phyloP scores from a whole-genome alignment of 1,139 yeast genomes.

The Suhomyces wounanorum region DNA sequence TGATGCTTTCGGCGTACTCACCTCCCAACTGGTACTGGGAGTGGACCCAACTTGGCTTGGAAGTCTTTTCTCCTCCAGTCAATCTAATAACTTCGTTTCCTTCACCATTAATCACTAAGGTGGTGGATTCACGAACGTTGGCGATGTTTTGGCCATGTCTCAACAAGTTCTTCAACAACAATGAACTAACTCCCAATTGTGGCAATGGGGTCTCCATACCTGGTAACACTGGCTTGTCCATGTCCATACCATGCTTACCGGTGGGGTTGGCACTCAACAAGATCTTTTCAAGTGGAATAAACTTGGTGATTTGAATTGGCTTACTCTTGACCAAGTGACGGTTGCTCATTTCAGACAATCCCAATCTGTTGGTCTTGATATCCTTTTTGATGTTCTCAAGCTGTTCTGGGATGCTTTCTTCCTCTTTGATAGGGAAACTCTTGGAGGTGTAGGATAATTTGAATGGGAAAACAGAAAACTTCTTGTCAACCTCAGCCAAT shows the following conservation, averaged over 20 bases:
- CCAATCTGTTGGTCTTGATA: constrained; percentile 65
- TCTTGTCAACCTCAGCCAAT: constrained; percentile 67
- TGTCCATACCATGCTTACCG: constrained; percentile 65
- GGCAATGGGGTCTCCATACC: constrained; percentile 76
- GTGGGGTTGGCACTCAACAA: constrained; percentile 63
- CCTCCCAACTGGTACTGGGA: constrained; percentile 61
- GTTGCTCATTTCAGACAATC: constrained; percentile 78
- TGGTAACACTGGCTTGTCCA: constrained; percentile 65
- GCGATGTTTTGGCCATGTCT: constrained; percentile 51
- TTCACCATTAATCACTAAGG: constrained; percentile 48
- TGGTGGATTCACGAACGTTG: constrained; percentile 78
- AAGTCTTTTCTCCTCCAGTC: constrained; percentile 71
- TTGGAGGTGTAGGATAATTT: constrained; percentile 69
- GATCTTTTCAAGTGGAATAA: constrained; percentile 66
- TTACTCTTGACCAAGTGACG: constrained; percentile 77
- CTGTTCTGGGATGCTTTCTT: constrained; percentile 38
- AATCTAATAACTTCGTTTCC: constrained; percentile 64
- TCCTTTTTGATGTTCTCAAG: constrained; percentile 49
- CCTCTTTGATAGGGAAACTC: constrained; percentile 55
- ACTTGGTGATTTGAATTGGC: constrained; percentile 72
- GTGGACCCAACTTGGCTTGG: constrained; percentile 84
- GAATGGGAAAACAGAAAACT: constrained; percentile 87
- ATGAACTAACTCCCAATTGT: constrained; percentile 63
- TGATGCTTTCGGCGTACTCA: constrained; percentile 48
- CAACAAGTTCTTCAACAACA: constrained; percentile 63